Evolutionary conservation across 805 yeast species (phyloP), one percentile per base, ranked within the genome.

Genomic region (Helenozyma rhizophorensis): DNA sequence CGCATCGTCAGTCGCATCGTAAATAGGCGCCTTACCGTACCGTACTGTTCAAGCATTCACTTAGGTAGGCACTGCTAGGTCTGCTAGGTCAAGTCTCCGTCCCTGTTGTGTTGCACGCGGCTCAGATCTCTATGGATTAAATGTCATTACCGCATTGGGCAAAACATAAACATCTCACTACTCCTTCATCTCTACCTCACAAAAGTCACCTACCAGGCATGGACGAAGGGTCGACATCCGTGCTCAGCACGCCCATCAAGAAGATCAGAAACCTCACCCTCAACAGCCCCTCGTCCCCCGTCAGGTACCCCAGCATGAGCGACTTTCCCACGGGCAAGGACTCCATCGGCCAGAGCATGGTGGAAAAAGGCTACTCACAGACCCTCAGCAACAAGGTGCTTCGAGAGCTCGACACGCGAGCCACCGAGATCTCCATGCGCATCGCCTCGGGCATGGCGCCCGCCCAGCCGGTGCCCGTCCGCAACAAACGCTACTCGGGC

Each of bases 241-340:
- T 35, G 30, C 47, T 66, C 21, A 60, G 48, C 36, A 66, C 72
- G 0, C 72, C 72, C 11, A 65, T 64, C 32, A 65, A 60, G 36
- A 58, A 52, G 42, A 62, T 66, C 33, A 42, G 55, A 27, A 48
- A 54, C 19, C 48, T 66, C 21, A 45, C 55, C 5, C 37, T 66
- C 15, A 45, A 51, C 24, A 62, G 69, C 4, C 70, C 70, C 9
- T 31, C 23, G 8, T 34, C 39, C 6, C 41, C 45, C 16, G 25
- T 40, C 35, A 25, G 40, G n/a, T 43, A 43, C 30, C 48, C 50
- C 4, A 30, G 32, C 30, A 29, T 45, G 42, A 36, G 32, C 16
- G 50, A 43, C 18, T 34, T 45, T 21, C 30, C 41, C 14, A 21
- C 33, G 21, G 12, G 18, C 8, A 31, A 34, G 16, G 40, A 37